Evolutionary conservation across 768 basidiomycete species (phyloP), one percentile per base, ranked within the genome.

Genomic region (Podaxis rugospora): DNA sequence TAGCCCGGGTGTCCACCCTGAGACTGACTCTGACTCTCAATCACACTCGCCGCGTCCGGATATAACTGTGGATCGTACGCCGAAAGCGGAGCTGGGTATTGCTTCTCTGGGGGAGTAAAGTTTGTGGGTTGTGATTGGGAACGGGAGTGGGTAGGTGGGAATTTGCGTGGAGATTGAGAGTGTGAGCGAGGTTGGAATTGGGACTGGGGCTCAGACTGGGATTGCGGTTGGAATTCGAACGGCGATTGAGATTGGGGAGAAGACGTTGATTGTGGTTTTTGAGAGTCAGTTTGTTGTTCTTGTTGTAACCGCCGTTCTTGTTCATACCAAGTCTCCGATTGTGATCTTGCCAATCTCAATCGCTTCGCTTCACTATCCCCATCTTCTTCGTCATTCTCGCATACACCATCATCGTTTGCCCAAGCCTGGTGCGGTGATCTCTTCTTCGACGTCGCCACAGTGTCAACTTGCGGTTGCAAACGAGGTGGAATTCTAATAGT

Each of bases 1-100:
- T 61, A 4, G 46, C 55, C 2, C 42, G 53, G 0, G 51, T 65
- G 3, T 47, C 63, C 13, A 23, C 46, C 28, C 35, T 50, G 50
- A 35, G 55, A 44, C 36, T 67, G 58, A 52, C 42, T 66, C 66
- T 5, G 62, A 65, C 44, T 69, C 49, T 66, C 65, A 28, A 75
- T 76, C 4, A 72, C 66, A 13, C 62, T 63, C 28, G 71, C 71
- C 0, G 75, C 76, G 27, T 77, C 72, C 0, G 76, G 76, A 70
- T 77, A 76, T 6, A 75, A 13, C 13, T 64, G 51, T 0, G 75
- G 76, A 39, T 77, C 69, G 50, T 78, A 77, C 4, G 71, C 61
- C 13, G 72, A 69, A 10, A 75, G 51, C 1, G 74, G 75, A 0
- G 74, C 75, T 27, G 76, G 75, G 64, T 74, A 76, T 62, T 76